Evolutionary conservation across 2,329 filamentous ascomycete genomes (phyloP), one percentile per base, ranked within the genome.

Genomic region (Myotisia sp.): DNA sequence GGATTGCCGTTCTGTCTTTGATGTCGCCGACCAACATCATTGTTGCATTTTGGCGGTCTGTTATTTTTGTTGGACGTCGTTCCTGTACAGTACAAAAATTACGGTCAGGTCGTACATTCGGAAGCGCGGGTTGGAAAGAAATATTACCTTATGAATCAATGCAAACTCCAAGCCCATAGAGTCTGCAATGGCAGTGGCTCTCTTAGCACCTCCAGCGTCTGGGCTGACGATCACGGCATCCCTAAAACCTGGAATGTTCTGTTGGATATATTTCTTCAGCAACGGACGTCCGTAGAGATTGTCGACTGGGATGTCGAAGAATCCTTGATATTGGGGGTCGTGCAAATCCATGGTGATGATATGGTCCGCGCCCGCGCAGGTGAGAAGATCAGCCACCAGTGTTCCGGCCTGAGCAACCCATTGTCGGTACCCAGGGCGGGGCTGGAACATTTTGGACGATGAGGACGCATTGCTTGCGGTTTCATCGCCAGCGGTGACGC

Each of bases 361-460:
- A 59, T 95, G 90, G 56, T 98, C 87, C 29, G 90, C 85, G 44
- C 90, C 90, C 43, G 90, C 87, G 60, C 86, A 94, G 26, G 85
- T 94, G 44, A 98, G 68, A 28, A 98, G 73, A 55, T 95, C 86
- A 33, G 90, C 90, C 31, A 98, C 80, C 37, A 98, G 70, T 19
- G 86, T 95, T 40, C 90, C 90, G 26, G 90, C 86, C 62, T 95
- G 90, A 14, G 90, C 90, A 43, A 98, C 87, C 90, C 90, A 98
- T 63, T 93, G 84, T 64, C 90, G 90, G 59, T 98, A 98, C 33
- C 90, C 90, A 5, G 86, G 83, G 54, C 87, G 86, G 13, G 83
- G 76, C 54, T 84, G 73, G 55, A 80, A 80, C 37, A 65, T 67
- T 39, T 66, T 67, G 21, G 65, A 63, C 14, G 56, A 54, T 23